Conservation (phyloP, 176 grass and related monocot genomes). For the Carex littledalei region DNA sequence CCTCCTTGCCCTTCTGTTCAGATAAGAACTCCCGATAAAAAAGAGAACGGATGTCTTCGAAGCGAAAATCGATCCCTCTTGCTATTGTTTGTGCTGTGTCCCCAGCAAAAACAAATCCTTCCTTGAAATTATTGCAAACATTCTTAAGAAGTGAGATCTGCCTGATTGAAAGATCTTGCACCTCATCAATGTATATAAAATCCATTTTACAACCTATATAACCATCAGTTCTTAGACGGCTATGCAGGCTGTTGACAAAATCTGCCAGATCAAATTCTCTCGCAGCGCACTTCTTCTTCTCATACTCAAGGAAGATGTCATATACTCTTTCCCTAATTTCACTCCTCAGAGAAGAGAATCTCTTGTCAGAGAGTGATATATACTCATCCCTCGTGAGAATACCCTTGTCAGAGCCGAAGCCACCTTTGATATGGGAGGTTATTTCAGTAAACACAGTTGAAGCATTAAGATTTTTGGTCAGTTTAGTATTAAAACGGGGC, state of each 20-base stretch:
- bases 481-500: conserved; percentile 53
- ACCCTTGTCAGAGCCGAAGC: conserved; percentile 1
- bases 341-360: conserved; percentile 45
- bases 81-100: conserved; percentile 86
- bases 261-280: conserved; percentile 77
- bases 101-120: conserved; percentile 80
- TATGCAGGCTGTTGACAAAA: conserved; percentile 59
- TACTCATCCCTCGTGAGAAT: conserved; percentile 48
- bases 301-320: conserved; percentile 70
- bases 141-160: conserved; percentile 69
- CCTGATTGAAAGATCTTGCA: conserved; percentile 69
- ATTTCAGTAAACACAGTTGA: conserved; percentile 78
- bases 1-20: conserved; percentile 33
- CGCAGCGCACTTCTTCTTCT: conserved; percentile 39
- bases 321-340: conserved; percentile 49
- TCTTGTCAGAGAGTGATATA: conserved; percentile 50
- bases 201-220: conserved; percentile 41
- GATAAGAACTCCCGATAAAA: conserved; percentile 61
- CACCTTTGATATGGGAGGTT: conserved; percentile 73
- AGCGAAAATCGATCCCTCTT: conserved; percentile 75
- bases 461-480: conserved; percentile 63
- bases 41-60: conserved; percentile 64
- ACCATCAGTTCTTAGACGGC: conserved; percentile 30
- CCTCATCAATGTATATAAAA: conserved; percentile 83
- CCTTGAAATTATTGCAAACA: conserved; percentile 67